Percentiles rank a stretch among this genome's conserved stretches.
These are phyloP conservation scores for Serendipita sp. DNA, from an alignment of 768 basidiomycete genomes.

Conservation along the genomic window DNA sequence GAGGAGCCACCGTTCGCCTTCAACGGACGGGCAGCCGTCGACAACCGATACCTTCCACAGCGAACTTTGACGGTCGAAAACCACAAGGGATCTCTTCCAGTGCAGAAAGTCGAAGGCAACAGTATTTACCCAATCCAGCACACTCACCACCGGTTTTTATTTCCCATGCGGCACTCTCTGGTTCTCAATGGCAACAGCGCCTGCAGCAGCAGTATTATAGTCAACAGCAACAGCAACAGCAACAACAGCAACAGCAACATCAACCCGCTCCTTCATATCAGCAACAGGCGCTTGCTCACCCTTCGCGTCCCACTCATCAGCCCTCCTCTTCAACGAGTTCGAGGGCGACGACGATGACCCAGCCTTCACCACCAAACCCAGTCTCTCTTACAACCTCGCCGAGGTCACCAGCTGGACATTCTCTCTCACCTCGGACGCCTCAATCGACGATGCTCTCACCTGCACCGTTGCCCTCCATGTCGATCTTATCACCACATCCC, in stretches of 20 bases:
- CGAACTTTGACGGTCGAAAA: too few relatives aligned
- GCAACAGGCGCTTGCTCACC: not conserved
- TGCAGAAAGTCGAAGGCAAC: not conserved
- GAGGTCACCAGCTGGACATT: not conserved
- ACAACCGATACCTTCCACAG: not conserved
- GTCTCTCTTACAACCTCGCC: not conserved
- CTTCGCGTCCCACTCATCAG: not conserved
- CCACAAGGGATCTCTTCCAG: too few relatives aligned
- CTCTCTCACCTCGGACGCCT: not conserved
- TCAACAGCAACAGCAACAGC: too few relatives aligned
- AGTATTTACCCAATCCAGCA: not conserved
- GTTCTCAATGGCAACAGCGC: not conserved
- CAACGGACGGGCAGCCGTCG: not conserved
- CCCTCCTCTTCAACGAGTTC: not conserved
- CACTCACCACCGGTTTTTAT: not conserved
- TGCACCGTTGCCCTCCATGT: not conserved
- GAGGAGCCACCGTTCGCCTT: not conserved
- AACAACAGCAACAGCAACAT: too few relatives aligned
- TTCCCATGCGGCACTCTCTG: not conserved
- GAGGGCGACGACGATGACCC: not conserved
- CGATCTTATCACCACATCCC: not conserved
- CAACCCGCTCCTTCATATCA: not conserved
- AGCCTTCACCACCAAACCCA: not conserved
- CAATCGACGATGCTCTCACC: conserved; percentile 1
- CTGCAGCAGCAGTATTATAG: not conserved